A percentile compares a stretch with the other conserved stretches of the same genome.
Evolutionary conservation across 2,329 filamentous ascomycete genomes (phyloP).

Genomic region (Aspergillus sp.): DNA sequence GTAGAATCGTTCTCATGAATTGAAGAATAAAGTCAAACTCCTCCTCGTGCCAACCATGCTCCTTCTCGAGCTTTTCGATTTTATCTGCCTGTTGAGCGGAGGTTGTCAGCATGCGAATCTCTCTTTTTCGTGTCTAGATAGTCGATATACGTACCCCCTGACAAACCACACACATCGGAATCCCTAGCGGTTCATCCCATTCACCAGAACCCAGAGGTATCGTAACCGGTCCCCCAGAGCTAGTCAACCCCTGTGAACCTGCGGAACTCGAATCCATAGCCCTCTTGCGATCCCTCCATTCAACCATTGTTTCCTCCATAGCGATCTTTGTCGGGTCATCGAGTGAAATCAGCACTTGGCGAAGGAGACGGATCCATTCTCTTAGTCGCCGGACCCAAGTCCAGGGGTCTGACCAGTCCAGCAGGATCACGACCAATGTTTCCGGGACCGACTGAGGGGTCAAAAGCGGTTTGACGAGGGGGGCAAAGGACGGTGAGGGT

Average conservation of each 20-base stretch:
- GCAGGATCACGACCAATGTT: constrained; percentile 80
- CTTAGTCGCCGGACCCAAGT: constrained; percentile 82
- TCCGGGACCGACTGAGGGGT: constrained; percentile 78
- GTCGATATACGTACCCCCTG: constrained; percentile 62
- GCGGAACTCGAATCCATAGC: constrained; percentile 53
- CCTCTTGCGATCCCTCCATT: constrained; percentile 70
- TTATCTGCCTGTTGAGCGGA: constrained; percentile 60
- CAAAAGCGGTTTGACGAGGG: constrained; percentile 74
- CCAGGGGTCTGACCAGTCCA: constrained; percentile 95
- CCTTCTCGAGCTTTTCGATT: constrained; percentile 84
- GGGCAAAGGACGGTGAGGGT: constrained; percentile 73
- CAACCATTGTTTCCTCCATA: constrained; percentile 78
- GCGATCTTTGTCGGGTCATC: constrained; percentile 70
- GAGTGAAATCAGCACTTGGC: constrained; percentile 66
- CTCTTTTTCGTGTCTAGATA: background rate
- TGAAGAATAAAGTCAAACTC: constrained; percentile 95
- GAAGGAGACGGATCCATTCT: constrained; percentile 81
- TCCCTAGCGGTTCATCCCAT: constrained; percentile 82
- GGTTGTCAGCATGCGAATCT: constrained; percentile 12
- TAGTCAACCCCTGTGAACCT: constrained; percentile 48
- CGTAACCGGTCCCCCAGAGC: constrained; percentile 59
- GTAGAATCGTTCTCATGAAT: constrained; percentile 77
- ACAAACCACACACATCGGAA: constrained; percentile 90
- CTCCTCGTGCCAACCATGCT: constrained; percentile 88
- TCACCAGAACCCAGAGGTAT: constrained; percentile 80